Base-by-base conservation (phyloP, 345 rosid genomes). In the Erodium maritimum region DNA sequence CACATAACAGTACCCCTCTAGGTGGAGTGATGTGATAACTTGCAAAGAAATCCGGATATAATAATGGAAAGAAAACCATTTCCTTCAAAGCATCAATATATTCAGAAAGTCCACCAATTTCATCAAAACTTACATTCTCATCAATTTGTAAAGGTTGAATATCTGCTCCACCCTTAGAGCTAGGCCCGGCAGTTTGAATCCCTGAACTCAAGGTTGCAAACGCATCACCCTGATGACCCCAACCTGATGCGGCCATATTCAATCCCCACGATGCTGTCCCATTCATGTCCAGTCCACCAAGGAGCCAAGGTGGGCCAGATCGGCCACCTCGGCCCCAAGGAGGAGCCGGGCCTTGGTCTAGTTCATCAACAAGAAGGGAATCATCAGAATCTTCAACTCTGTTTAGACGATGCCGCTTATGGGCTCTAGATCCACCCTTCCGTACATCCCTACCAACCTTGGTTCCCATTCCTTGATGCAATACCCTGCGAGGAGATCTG, bases 111-210 rank as follows among this genome's bases (percentile, higher is more conserved):
- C 99, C 99, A 21, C 99, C 99, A 51, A 94, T 94, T 56, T 94
- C 99, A 48, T 87, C 87, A 79, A 94, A 94, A 75, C 84, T 94
- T 59, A 94, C 84, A 72, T 75, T 74, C 59, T 87, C 99, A 68
- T 90, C 96, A 72, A 94, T 88, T 81, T 90, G 99, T 67, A 94
- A 73, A 51, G 99, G 99, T 75, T 90, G 99, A 69, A 94, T 94
- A 79, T 94, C 99, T 61, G 97, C 99, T 71, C 99, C 99, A 54
- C 99, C 99, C 75, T 94, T 94, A 60, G 99, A 94, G 74, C 99
- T 94, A 67, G 99, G 99, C 64, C 99, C 99, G 53, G 99, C 99
- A 61, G 99, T 94, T 83, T 94, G 99, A 68, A 77, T 78, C 63
- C 99, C 99, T 51, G 95, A 76, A 68, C 79, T 79, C 75, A 87